Evolutionary conservation across 2,329 filamentous ascomycete genomes (phyloP).

Genomic region (Fusarium sp.): DNA sequence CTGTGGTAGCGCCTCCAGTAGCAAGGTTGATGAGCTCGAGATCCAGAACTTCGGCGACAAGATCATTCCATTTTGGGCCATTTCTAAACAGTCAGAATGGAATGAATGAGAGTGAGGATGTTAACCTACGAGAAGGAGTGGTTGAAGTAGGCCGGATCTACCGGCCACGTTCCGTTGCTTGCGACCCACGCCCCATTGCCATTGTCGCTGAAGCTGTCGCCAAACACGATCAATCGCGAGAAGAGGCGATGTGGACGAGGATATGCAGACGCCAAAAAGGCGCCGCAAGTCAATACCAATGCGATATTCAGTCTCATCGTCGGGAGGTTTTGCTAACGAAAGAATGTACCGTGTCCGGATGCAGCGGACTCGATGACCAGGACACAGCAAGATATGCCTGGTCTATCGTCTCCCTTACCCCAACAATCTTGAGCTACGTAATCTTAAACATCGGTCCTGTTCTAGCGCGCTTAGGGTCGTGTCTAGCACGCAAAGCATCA

Average conservation of each 20-base stretch:
- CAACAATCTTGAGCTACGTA: neutral
- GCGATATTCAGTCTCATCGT: neutral
- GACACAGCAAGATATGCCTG: neutral
- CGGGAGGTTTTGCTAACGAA: neutral
- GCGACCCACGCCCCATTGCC: conserved; percentile 33
- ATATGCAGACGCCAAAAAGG: neutral
- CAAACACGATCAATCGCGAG: conserved; percentile 26
- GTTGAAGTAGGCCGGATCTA: conserved; percentile 27
- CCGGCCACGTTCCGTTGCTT: conserved; percentile 31
- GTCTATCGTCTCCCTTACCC: neutral
- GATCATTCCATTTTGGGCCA: conserved; percentile 26
- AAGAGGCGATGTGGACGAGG: neutral
- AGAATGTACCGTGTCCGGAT: neutral
- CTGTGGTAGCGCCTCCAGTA: conserved; percentile 21
- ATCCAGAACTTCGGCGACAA: conserved; percentile 3
- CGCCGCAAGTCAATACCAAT: neutral
- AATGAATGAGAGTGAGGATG: fast-evolving
- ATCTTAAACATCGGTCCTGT: neutral
- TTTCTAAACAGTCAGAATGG: conserved; percentile 3
- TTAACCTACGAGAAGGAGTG: conserved; percentile 27
- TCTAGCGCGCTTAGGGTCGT: neutral
- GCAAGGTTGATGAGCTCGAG: conserved; percentile 31
- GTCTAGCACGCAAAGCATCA: neutral
- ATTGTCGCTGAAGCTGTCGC: conserved; percentile 35
- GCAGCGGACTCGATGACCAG: neutral